A percentile compares a stretch with the other conserved stretches of the same genome.
These are phyloP conservation scores for Cyphellophora attinorum DNA, from an alignment of 2,329 filamentous ascomycete genomes.

Conservation along the genomic window DNA sequence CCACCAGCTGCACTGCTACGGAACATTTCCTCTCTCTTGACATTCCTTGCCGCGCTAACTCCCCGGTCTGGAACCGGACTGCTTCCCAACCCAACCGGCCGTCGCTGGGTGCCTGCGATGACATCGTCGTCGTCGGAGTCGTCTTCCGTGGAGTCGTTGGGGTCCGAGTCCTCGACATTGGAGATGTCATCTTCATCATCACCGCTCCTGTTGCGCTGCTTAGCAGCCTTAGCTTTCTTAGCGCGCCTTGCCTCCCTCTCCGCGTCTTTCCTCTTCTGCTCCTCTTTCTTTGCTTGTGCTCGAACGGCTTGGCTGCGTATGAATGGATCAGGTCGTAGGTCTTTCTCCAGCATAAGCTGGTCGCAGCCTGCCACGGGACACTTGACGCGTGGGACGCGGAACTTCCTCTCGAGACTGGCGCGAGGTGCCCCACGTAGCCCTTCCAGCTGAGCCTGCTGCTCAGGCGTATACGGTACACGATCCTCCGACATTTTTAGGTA, in stretches of 20 bases:
- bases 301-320: constrained; percentile 28
- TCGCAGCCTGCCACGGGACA: constrained; percentile 37
- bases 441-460: constrained; percentile 11
- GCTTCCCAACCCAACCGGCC: constrained; percentile 10
- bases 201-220: constrained; percentile 11
- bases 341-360: constrained; percentile 24
- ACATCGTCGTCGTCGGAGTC: constrained; percentile 15
- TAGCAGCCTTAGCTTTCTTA: too few relatives aligned
- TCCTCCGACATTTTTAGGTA: constrained; percentile 30
- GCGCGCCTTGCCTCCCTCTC: constrained; percentile 11
- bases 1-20: background rate
- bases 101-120: constrained; percentile 14
- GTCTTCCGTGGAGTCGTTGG: constrained; percentile 9
- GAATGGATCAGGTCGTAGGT: constrained; percentile 31
- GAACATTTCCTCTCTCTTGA: background rate
- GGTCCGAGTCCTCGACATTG: too few relatives aligned
- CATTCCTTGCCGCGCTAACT: background rate
- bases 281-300: constrained; percentile 14
- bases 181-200: constrained; percentile 12
- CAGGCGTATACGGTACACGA: constrained; percentile 19
- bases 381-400: constrained; percentile 17
- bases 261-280: constrained; percentile 22
- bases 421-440: background rate
- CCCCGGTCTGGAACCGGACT: constrained; percentile 7
- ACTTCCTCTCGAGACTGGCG: constrained; percentile 2